Evolutionary conservation across 75 land plant genomes (phyloP).

Genomic region (Azolla pinnata): DNA sequence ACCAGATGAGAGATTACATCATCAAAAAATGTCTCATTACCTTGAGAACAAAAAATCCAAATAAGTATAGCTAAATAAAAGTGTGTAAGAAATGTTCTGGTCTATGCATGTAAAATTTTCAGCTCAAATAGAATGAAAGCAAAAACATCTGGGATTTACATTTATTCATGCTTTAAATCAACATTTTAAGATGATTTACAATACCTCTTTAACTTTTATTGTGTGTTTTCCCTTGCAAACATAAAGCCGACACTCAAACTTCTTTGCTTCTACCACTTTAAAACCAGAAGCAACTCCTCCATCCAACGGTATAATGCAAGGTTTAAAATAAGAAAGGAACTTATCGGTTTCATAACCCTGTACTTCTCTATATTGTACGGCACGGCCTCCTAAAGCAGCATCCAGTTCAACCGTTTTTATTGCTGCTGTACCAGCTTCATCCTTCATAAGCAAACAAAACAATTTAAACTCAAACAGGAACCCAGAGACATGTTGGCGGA

Average conservation of each 20-base stretch:
- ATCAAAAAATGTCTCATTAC: too few species aligned
- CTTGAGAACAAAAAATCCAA: too few species aligned
- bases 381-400: slow-evolving; percentile 75
- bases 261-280: slow-evolving; percentile 50
- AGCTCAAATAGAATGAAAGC: too few species aligned
- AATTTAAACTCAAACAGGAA: background rate
- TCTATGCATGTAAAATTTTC: too few species aligned
- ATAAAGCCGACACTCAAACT: slow-evolving; percentile 65
- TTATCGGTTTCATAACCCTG: slow-evolving; percentile 78
- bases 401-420: slow-evolving; percentile 84
- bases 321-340: slow-evolving; percentile 77
- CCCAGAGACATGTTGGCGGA: background rate
- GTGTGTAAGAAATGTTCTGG: too few species aligned
- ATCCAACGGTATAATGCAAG: slow-evolving; percentile 71
- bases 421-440: slow-evolving; percentile 90
- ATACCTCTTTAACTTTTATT: slow-evolving; percentile 67
- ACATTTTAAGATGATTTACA: too few species aligned
- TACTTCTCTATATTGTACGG: slow-evolving; percentile 71
- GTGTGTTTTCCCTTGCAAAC: slow-evolving; percentile 58
- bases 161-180: slow-evolving; percentile 5
- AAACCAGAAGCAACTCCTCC: slow-evolving; percentile 90
- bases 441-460: slow-evolving; percentile 20
- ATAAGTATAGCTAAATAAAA: too few species aligned
- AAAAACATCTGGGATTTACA: too few species aligned
- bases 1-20: too few species aligned